Evolutionary conservation across 2,329 filamentous ascomycete genomes (phyloP).

Genomic region (Cercospora brassicicola): DNA sequence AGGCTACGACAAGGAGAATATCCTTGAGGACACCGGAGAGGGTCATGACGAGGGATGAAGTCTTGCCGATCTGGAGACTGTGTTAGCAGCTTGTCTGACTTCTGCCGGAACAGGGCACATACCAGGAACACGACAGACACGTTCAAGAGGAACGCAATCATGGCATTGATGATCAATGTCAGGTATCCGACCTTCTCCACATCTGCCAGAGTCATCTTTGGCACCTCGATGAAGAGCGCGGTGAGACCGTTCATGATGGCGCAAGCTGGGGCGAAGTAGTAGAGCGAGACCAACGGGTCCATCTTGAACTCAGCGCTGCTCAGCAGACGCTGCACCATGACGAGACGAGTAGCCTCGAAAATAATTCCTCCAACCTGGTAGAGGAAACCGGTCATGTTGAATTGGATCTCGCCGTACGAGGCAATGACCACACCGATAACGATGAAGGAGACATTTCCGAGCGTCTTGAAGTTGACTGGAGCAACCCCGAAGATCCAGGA

Average conservation of each 20-base stretch:
- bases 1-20: slow-evolving; percentile 75
- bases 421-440: slow-evolving; percentile 93
- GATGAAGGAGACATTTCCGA: slow-evolving; percentile 92
- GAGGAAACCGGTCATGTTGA: slow-evolving; percentile 75
- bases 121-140: slow-evolving; percentile 84
- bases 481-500: slow-evolving; percentile 86
- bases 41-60: slow-evolving; percentile 80
- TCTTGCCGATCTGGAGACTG: slow-evolving; percentile 72
- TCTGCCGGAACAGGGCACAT: slow-evolving; percentile 44
- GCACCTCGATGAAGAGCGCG: slow-evolving; percentile 72
- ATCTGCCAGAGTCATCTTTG: slow-evolving; percentile 66
- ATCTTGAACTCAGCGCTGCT: slow-evolving; percentile 86
- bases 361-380: slow-evolving; percentile 76
- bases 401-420: slow-evolving; percentile 92
- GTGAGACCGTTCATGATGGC: slow-evolving; percentile 77
- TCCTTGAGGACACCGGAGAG: slow-evolving; percentile 87
- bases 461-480: slow-evolving; percentile 78
- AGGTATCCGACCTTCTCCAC: slow-evolving; percentile 71
- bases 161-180: slow-evolving; percentile 72
- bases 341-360: slow-evolving; percentile 79
- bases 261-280: slow-evolving; percentile 86
- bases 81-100: background rate
- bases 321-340: slow-evolving; percentile 80
- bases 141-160: slow-evolving; percentile 77
- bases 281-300: slow-evolving; percentile 83